These are phyloP conservation scores for Strobilomyces confusus DNA, from an alignment of 768 basidiomycete species.

Conservation along the genomic window DNA sequence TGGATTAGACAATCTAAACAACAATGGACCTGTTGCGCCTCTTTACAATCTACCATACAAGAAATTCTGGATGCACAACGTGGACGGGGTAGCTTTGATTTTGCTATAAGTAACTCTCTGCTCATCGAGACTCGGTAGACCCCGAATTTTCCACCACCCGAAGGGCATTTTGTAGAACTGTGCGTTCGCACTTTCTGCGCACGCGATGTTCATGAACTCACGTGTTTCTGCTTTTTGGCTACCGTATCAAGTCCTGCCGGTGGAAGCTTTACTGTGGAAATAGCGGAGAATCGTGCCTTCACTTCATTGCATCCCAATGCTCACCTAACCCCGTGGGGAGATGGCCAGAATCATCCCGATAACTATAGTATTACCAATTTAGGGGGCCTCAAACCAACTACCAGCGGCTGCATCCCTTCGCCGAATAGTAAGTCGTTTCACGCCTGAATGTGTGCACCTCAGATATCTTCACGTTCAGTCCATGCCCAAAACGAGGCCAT, in stretches of 20 bases:
- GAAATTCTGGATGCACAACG: conserved; percentile 9
- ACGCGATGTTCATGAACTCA: too few relatives aligned
- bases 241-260: conserved; percentile 2
- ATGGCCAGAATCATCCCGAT: conserved; percentile 1
- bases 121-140: conserved; percentile 4
- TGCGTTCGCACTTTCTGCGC: conserved; percentile 3
- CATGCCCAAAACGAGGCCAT: conserved; percentile 10
- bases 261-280: neutral
- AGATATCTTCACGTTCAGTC: neutral
- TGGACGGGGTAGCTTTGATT: neutral
- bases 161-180: conserved; percentile 2
- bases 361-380: neutral
- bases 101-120: neutral
- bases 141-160: neutral
- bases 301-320: neutral
- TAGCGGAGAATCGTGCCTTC: conserved; percentile 1
- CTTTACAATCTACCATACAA: neutral
- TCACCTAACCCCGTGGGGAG: neutral
- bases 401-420: neutral
- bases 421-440: conserved; percentile 15
- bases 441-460: neutral
- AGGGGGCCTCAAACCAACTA: neutral
- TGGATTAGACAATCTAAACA: neutral
- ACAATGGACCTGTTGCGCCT: neutral
- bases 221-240: neutral